These are phyloP conservation scores for Aureobasidium subglaciale DNA, from an alignment of 2,329 filamentous ascomycete genomes.

Conservation along the genomic window DNA sequence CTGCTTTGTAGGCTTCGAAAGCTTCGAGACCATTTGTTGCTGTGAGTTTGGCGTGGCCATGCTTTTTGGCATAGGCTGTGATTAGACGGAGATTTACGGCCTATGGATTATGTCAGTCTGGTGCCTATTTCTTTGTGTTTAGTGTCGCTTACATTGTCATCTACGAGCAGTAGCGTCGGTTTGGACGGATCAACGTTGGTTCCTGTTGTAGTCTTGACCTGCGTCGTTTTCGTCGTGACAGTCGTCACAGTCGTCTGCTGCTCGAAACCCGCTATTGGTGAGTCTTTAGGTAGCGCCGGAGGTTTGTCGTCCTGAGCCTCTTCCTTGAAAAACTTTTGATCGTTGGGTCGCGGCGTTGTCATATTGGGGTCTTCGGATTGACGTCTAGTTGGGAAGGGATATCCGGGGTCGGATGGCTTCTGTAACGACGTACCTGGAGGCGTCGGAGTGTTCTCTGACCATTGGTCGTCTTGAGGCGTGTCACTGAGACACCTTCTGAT, in stretches of 20 bases:
- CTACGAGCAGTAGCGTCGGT: conserved; percentile 24
- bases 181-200: conserved; percentile 14
- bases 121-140: neutral
- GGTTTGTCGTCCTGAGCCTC: neutral
- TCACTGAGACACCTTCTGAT: conserved; percentile 7
- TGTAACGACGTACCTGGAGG: neutral
- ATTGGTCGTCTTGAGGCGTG: neutral
- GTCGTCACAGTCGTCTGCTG: neutral
- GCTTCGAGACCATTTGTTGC: conserved; percentile 41
- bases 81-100: conserved; percentile 23
- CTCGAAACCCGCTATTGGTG: neutral
- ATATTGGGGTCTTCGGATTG: neutral
- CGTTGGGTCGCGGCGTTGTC: conserved; percentile 1
- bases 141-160: conserved; percentile 22
- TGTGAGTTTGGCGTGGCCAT: conserved; percentile 31
- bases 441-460: conserved; percentile 1
- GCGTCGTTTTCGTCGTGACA: neutral
- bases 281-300: conserved; percentile 3
- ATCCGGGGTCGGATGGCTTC: neutral
- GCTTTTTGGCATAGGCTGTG: conserved; percentile 29
- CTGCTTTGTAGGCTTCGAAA: conserved; percentile 33
- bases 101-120: neutral
- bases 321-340: neutral
- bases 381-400: neutral
- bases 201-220: neutral